Base-by-base conservation (phyloP, 2,329 filamentous ascomycete species). In the Aspergillus fischeri region DNA sequence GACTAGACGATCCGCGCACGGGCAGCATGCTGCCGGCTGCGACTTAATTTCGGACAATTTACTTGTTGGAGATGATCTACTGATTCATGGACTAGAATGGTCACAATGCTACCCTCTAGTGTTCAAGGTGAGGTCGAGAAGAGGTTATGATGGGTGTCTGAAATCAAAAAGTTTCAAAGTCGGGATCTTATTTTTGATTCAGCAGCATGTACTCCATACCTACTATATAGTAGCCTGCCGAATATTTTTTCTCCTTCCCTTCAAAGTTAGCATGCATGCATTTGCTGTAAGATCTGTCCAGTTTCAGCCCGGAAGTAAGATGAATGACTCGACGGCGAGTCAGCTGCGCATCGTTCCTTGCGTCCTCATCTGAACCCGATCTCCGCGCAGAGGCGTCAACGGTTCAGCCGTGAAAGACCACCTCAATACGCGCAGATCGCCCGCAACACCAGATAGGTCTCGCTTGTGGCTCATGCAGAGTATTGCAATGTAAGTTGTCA, bases 11-110 rank as follows among this genome's bases (percentile, higher is more conserved):
- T 60, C 54, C 62, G 59, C 62, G 63, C 63, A 63, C 63, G 62
- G 60, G 60, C 62, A 63, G 58, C 57, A 63, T 55, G 53, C 61
- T 63, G 62, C 55, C 56, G 60, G 59, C 56, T 58, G 56, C 58
- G 58, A 59, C 58, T 55, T 61, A 57, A 56, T 52, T 55, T 61
- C 52, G 61, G 58, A 61, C 60, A 47, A 58, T 60, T 57, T 57
- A 60, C 55, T 63, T 55, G 56, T 50, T 57, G 56, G 56, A 58
- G 52, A 58, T 56, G 54, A 56, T 59, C 56, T 56, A 60, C 59
- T 64, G 57, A 55, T 62, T 55, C 61, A 52, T 53, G 56, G 57
- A 55, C 45, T 55, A 58, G 54, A 59, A 54, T 58, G 60, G 21
- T 47, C 53, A 35, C 42, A 11, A 28, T 28, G 54, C 48, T 52